phyloP scores from a whole-genome alignment of 2,329 filamentous ascomycete genomes.

The Microcyclosporella mali region DNA sequence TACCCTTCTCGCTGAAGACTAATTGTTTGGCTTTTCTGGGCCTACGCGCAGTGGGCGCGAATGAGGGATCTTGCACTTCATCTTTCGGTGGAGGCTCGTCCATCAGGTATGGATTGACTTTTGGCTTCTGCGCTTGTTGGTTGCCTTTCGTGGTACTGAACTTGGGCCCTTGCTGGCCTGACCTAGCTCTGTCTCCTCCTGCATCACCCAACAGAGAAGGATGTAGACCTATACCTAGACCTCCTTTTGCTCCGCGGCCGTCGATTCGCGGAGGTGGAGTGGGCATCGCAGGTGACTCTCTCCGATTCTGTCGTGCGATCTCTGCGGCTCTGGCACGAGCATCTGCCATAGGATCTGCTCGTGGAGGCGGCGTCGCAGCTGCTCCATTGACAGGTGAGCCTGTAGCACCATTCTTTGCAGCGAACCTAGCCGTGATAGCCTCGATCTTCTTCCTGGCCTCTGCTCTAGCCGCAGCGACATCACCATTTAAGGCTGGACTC shows the following conservation, averaged over 20 bases:
- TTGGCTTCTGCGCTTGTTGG: conserved; percentile 43
- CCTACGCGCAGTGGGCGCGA: conserved; percentile 59
- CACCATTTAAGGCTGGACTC: conserved; percentile 5
- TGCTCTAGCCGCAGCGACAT: conserved; percentile 24
- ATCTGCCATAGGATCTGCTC: conserved; percentile 19
- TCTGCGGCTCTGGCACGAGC: conserved; percentile 22
- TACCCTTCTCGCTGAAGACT: conserved; percentile 89
- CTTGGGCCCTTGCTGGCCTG: conserved; percentile 43
- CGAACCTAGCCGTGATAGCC: conserved; percentile 31
- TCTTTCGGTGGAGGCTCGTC: conserved; percentile 54
- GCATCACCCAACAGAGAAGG: conserved; percentile 60
- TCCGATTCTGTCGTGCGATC: conserved; percentile 13
- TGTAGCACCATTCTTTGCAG: conserved; percentile 15
- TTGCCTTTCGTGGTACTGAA: conserved; percentile 52
- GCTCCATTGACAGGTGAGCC: conserved; percentile 17
- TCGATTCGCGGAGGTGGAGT: conserved; percentile 43
- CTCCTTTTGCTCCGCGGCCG: conserved; percentile 53
- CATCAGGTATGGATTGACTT: conserved; percentile 41
- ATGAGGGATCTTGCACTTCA: conserved; percentile 33
- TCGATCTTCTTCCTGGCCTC: conserved; percentile 30
- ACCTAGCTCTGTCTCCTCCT: conserved; percentile 40
- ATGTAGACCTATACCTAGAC: conserved; percentile 69
- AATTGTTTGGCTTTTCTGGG: conserved; percentile 67
- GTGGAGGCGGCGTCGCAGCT: conserved; percentile 9
- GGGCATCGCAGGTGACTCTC: conserved; percentile 15